A percentile compares a stretch with the other conserved stretches of the same genome.
These are phyloP conservation scores for Colletotrichum tabaci DNA, from an alignment of 2,329 filamentous ascomycete genomes.

Conservation along the genomic window DNA sequence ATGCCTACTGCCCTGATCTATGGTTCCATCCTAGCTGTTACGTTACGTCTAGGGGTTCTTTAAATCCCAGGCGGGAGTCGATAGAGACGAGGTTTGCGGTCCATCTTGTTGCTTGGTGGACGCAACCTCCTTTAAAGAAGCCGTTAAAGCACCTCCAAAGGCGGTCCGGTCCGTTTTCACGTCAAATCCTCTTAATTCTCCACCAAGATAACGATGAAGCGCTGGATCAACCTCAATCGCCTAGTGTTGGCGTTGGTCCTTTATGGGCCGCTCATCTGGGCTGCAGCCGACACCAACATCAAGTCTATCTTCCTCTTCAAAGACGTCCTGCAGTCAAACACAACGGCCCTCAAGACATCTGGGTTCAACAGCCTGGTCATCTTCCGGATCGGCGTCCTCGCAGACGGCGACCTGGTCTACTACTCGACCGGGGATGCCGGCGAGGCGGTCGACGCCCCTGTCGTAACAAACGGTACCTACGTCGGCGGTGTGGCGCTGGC, in stretches of 20 bases:
- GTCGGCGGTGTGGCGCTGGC: slow-evolving; percentile 64
- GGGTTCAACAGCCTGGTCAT: slow-evolving; percentile 61
- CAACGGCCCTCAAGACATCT: slow-evolving; percentile 56
- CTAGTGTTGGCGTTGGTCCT: not conserved
- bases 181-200: too few relatives aligned
- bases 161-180: too few relatives aligned
- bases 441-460: slow-evolving; percentile 53
- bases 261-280: not conserved
- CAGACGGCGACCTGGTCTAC: slow-evolving; percentile 61
- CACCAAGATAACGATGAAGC: not conserved
- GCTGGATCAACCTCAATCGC: not conserved
- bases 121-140: not conserved
- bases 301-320: slow-evolving; percentile 57
- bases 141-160: not conserved
- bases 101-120: not conserved
- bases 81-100: not conserved
- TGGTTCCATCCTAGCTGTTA: not conserved
- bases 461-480: slow-evolving; percentile 55
- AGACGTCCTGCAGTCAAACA: slow-evolving; percentile 62
- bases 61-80: not conserved
- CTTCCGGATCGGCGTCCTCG: slow-evolving; percentile 60
- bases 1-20: not conserved
- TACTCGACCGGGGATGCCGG: slow-evolving; percentile 59
- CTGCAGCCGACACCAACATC: not conserved
- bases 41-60: slow-evolving; percentile 5